phyloP scores from a whole-genome alignment of 1,284 basidiomycete genomes.

The Cryptococcus sp. region DNA sequence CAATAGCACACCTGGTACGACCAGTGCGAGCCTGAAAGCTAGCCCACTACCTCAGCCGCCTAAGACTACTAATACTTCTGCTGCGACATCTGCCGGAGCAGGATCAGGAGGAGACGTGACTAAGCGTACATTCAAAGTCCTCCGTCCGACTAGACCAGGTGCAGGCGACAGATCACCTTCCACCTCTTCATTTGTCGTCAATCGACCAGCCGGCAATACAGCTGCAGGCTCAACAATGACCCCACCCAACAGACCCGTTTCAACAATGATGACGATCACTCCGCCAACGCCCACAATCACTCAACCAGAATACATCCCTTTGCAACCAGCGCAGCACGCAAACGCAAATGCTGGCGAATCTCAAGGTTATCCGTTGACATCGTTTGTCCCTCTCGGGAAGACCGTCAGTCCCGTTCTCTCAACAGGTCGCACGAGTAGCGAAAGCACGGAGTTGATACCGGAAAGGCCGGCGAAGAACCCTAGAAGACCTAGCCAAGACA shows the following conservation, averaged over 20 bases:
- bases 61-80: no score
- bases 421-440: neutral
- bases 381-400: constrained; percentile 18
- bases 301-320: neutral
- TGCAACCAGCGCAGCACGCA: neutral
- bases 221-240: neutral
- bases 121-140: constrained; percentile 17
- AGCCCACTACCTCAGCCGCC: no score
- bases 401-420: neutral
- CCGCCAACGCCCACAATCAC: neutral
- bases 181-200: constrained; percentile 11
- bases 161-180: neutral
- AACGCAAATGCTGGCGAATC: neutral
- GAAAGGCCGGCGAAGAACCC: constrained; percentile 18
- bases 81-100: no score
- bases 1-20: no score
- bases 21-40: no score
- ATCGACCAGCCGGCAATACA: constrained; percentile 7
- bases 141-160: constrained; percentile 11
- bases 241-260: neutral
- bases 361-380: constrained; percentile 21
- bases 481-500: constrained; percentile 17
- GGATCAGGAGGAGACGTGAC: neutral
- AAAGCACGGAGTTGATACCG: constrained; percentile 5
- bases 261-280: neutral